Conservation (phyloP, 2,329 filamentous ascomycete genomes). For the Lasiodiplodia hormozganensis region DNA sequence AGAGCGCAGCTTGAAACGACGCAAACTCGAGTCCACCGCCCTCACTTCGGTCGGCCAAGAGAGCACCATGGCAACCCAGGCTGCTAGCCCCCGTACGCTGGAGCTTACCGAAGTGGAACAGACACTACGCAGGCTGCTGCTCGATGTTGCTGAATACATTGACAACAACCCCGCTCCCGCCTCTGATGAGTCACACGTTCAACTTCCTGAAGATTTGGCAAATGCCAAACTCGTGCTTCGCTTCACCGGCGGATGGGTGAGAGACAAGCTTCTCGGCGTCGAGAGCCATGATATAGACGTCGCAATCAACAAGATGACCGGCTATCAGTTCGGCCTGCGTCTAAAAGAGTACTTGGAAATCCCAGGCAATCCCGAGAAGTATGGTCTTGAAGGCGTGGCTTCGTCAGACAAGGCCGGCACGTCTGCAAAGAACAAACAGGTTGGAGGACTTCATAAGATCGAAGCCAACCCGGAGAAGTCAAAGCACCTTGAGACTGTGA, state of each 20-base stretch:
- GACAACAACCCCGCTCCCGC: constrained; percentile 50
- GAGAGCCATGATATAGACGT: constrained; percentile 83
- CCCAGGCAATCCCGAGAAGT: constrained; percentile 66
- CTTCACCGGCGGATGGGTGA: constrained; percentile 87
- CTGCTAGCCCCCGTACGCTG: constrained; percentile 45
- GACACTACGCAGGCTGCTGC: constrained; percentile 75
- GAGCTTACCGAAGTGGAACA: constrained; percentile 73
- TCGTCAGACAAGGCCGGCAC: constrained; percentile 46
- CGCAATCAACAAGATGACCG: constrained; percentile 85
- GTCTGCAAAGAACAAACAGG: constrained; percentile 60
- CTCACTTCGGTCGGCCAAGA: constrained; percentile 28
- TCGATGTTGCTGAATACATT: constrained; percentile 80
- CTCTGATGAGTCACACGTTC: constrained; percentile 34
- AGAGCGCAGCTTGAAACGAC: constrained; percentile 42
- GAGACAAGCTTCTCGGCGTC: constrained; percentile 78
- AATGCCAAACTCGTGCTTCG: constrained; percentile 65
- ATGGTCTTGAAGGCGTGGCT: constrained; percentile 56
- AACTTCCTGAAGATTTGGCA: constrained; percentile 53
- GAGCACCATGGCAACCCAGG: constrained; percentile 39
- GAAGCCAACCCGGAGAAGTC: constrained; percentile 94
- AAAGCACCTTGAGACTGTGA: constrained; percentile 93
- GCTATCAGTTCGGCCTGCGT: constrained; percentile 73
- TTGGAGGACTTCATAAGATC: constrained; percentile 85
- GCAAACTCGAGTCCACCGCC: constrained; percentile 35
- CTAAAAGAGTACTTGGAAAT: constrained; percentile 72